Evolutionary conservation across 202 grass and related monocot species (phyloP), one percentile per base, ranked within the genome.

Genomic region (Dendrocalamus latiflorus): DNA sequence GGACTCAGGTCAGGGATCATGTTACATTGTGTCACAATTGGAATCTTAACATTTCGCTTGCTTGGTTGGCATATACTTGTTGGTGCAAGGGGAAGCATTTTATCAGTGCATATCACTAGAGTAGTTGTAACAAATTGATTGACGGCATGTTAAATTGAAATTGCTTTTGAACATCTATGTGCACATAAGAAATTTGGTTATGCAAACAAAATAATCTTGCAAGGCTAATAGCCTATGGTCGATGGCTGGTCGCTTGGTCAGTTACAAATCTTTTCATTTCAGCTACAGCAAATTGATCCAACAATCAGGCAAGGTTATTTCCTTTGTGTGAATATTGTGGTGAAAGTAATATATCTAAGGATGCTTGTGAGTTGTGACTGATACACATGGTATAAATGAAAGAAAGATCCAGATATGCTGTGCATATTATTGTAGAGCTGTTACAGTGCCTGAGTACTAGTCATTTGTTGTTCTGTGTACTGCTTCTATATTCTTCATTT

Each of bases 1-100:
- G 74, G 54, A 90, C 85, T 76, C 94, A 93, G 89, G 94, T 97
- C 14, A 81, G 37, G 28, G 9, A 80, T 67, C 18, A 81, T 85
- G 25, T 42, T 58, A 62, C 48, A 60, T 83, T 37, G 13, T 33
- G 30, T 41, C 62, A 54, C 10, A 47, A 26, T 84, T 60, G 12
- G 13, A 14, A 22, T 15, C 9, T 21, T 73, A 16, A 20, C 37
- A 63, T 36, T 73, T 18, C 18, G 10, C 16, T 34, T 76, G 4
- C 55, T 55, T 54, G 14, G 36, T 9, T 41, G 7, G 11, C 38
- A 38, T 34, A 8, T 47, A 20, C 17, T 13, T 67, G 34, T 56
- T 56, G 50, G 50, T 53, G 16, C 4, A 79, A 79, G 12, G 38
- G 61, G 74, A 17, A 9, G 58, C 47, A 60, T 68, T 84, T 49